Evolutionary conservation across 176 grass and related monocot genomes (phyloP).

Genomic region (Bothriochloa decipiens): DNA sequence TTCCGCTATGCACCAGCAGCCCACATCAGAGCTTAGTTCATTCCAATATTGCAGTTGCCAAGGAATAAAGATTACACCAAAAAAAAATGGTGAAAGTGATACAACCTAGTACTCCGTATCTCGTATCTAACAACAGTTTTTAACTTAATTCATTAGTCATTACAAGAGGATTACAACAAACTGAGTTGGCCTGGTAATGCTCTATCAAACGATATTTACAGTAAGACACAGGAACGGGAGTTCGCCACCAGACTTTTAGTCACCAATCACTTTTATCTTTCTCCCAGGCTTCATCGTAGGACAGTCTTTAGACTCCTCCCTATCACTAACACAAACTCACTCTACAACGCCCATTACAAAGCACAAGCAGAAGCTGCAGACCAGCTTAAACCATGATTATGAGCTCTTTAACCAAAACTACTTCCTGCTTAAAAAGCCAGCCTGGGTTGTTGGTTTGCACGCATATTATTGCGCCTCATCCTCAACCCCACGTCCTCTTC

Average conservation of each 20-base stretch:
- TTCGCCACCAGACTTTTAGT: background rate
- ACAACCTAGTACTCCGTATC: background rate
- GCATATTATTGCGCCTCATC: slow-evolving; percentile 57
- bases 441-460: slow-evolving; percentile 55
- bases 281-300: slow-evolving; percentile 33
- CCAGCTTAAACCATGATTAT: slow-evolving; percentile 2
- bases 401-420: background rate
- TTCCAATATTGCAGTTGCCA: background rate
- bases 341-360: slow-evolving; percentile 31
- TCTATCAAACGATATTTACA: slow-evolving; percentile 55
- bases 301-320: background rate
- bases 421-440: slow-evolving; percentile 17
- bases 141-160: background rate
- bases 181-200: background rate
- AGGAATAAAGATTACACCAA: background rate
- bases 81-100: background rate
- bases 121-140: slow-evolving; percentile 5
- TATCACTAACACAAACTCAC: slow-evolving; percentile 8
- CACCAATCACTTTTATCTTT: background rate
- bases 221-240: background rate
- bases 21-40: background rate
- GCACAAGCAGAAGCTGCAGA: background rate
- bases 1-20: background rate
- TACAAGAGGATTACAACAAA: slow-evolving; percentile 34
- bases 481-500: slow-evolving; percentile 64